phyloP scores from a whole-genome alignment of 495 filamentous ascomycete genomes.

The Symbiotaphrina buchneri region DNA sequence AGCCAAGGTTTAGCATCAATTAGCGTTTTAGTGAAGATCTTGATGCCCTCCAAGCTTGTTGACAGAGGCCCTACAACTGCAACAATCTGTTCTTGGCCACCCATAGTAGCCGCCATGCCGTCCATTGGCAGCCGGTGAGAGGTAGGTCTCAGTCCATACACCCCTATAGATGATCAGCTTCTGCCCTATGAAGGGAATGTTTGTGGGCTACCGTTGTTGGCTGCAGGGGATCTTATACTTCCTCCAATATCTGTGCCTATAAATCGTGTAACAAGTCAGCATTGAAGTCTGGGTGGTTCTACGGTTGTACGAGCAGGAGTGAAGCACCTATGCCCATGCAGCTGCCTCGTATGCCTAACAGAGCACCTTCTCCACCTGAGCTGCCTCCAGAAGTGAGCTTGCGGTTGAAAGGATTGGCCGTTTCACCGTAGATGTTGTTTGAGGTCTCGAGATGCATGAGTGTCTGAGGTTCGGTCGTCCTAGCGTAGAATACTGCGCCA shows the following conservation, averaged over 20 bases:
- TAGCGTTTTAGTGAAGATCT: slow-evolving; percentile 37
- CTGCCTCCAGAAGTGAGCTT: slow-evolving; percentile 35
- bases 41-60: slow-evolving; percentile 34
- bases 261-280: too few species aligned
- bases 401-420: slow-evolving; percentile 32
- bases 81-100: slow-evolving; percentile 34
- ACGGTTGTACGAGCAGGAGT: too few species aligned
- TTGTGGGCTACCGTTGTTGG: too few species aligned
- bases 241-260: slow-evolving; percentile 37
- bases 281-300: too few species aligned
- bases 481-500: slow-evolving; percentile 24
- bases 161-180: too few species aligned
- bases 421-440: slow-evolving; percentile 33
- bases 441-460: slow-evolving; percentile 37
- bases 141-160: slow-evolving; percentile 45
- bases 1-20: slow-evolving; percentile 38
- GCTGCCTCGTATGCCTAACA: slow-evolving; percentile 34
- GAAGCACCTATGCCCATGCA: slow-evolving; percentile 32
- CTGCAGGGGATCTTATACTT: slow-evolving; percentile 33
- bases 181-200: too few species aligned
- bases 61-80: slow-evolving; percentile 39
- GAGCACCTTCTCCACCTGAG: slow-evolving; percentile 41
- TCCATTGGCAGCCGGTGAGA: slow-evolving; percentile 29
- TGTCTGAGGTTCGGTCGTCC: slow-evolving; percentile 32
- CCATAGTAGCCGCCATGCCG: slow-evolving; percentile 23